These are phyloP conservation scores for Gamarada debralockiae DNA, from an alignment of 495 filamentous ascomycete species.

Conservation along the genomic window DNA sequence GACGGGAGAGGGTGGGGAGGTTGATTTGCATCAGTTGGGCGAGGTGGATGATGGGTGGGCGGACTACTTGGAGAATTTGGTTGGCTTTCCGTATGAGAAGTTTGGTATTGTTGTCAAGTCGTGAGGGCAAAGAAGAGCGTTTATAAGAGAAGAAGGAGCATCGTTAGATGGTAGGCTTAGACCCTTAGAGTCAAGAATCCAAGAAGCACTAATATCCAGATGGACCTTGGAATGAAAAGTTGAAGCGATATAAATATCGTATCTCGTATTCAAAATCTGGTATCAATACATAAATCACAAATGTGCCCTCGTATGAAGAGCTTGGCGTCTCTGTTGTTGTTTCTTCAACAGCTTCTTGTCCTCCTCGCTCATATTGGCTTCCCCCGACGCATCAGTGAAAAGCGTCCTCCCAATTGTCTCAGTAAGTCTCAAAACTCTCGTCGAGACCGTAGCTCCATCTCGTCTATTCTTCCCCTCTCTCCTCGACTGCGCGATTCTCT, in stretches of 20 bases:
- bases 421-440: slow-evolving; percentile 58
- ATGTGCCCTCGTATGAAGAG: slow-evolving; percentile 41
- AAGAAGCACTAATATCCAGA: neutral
- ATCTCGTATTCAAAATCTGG: slow-evolving; percentile 2
- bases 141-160: slow-evolving; percentile 5
- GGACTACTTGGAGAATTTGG: slow-evolving; percentile 55
- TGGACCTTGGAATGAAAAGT: too few relatives aligned
- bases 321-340: slow-evolving; percentile 37
- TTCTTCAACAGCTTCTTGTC: slow-evolving; percentile 22
- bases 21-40: slow-evolving; percentile 47
- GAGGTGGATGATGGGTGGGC: slow-evolving; percentile 73
- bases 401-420: slow-evolving; percentile 41
- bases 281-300: slow-evolving; percentile 32
- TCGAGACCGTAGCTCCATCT: slow-evolving; percentile 85
- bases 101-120: slow-evolving; percentile 55
- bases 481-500: slow-evolving; percentile 75
- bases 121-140: neutral
- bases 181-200: neutral
- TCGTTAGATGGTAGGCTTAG: neutral
- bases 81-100: slow-evolving; percentile 66
- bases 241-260: slow-evolving; percentile 1
- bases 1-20: slow-evolving; percentile 58
- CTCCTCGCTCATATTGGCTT: slow-evolving; percentile 18
- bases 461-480: slow-evolving; percentile 93
- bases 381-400: slow-evolving; percentile 36